Evolutionary conservation across 2,329 filamentous ascomycete species (phyloP), one percentile per base, ranked within the genome.

Genomic region (Fusarium miscanthi): DNA sequence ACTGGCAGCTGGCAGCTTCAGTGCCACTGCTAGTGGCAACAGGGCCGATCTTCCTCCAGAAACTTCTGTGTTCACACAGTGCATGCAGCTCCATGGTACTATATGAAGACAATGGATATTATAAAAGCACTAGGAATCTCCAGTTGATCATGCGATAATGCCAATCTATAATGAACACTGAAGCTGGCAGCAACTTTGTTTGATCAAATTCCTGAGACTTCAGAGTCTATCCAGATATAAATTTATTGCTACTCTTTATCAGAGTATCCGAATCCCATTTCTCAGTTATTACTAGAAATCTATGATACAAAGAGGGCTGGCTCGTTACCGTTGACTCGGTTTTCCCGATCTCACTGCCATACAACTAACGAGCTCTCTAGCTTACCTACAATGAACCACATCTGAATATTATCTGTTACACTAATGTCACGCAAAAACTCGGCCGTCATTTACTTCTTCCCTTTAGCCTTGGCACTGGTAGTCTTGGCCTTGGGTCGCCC

Each of bases 381-480:
- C 23, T 56, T 27, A 45, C 27, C 49, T 30, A 42, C 41, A 71
- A 43, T 52, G 63, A 41, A 53, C 37, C 61, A 59, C 25, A 58
- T 51, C 63, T 27, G 63, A 57, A 61, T 64, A 65, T 53, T 60
- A 59, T 61, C 48, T 35, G 61, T 69, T 52, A 61, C 48, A 41
- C 30, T 31, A 23, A 27, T 59, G 40, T 16, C 52, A 57, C 58
- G n/a, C 23, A 40, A 45, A 17, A 42, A 52, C 42, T 63, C 31
- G 42, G 13, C n/a, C 33, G 30, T 41, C 30, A 30, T 41, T 57
- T 57, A 82, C 63, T 81, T 82, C 80, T 87, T 89, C 5, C 78
- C 84, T 80, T 87, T 89, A 4, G 81, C 84, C 72, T 86, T 89
- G 5, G 78, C 76, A 51, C 78, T 79, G 5, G 79, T 69, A 11